phyloP scores from a whole-genome alignment of 2,329 filamentous ascomycete genomes.

The Whalleya microplaca region DNA sequence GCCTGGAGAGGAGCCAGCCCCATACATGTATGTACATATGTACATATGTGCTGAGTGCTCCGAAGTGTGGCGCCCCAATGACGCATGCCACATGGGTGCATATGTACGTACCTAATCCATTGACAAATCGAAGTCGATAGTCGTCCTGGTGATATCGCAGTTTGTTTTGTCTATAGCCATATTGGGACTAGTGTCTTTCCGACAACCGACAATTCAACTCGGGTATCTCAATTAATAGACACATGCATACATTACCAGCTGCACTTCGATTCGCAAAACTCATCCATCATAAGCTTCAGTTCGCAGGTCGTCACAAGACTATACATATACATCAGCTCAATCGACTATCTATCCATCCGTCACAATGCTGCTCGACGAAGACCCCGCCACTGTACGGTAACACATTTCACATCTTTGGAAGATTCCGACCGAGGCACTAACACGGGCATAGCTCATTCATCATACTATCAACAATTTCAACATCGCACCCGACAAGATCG shows the following conservation, averaged over 20 bases:
- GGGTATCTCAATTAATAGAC: too few species aligned
- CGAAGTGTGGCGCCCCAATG: neutral
- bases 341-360: slow-evolving; percentile 7
- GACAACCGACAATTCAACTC: neutral
- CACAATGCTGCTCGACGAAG: slow-evolving; percentile 93
- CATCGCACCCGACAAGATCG: slow-evolving; percentile 83
- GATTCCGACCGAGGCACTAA: slow-evolving; percentile 21
- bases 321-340: slow-evolving; percentile 1
- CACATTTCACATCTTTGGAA: slow-evolving; percentile 12
- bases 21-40: neutral
- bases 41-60: neutral
- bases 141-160: slow-evolving; percentile 36
- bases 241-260: neutral
- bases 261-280: neutral
- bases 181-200: slow-evolving; percentile 9
- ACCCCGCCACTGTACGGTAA: slow-evolving; percentile 75
- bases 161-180: slow-evolving; percentile 34
- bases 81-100: neutral
- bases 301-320: too few species aligned
- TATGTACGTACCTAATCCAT: neutral
- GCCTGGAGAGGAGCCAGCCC: too few species aligned
- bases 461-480: slow-evolving; percentile 96
- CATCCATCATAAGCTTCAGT: neutral
- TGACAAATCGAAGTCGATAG: slow-evolving; percentile 6
- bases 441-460: slow-evolving; percentile 71